Evolutionary conservation across 495 filamentous ascomycete genomes (phyloP).

Genomic region (Podospora australis): DNA sequence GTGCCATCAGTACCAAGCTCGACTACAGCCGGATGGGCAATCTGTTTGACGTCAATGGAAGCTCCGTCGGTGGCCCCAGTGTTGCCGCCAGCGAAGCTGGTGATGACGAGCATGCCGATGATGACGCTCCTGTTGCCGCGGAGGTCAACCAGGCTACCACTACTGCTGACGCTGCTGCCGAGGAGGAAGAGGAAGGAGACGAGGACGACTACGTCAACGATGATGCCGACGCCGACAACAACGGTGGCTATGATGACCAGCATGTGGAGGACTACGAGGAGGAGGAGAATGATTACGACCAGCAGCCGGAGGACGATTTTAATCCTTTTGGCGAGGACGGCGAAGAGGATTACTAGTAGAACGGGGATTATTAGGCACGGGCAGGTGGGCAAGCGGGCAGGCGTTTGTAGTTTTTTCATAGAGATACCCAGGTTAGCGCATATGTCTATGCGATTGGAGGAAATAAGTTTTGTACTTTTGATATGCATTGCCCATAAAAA

Average conservation of each 20-base stretch:
- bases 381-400: not conserved
- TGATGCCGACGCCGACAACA: too few species aligned
- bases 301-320: not conserved
- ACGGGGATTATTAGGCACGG: not conserved
- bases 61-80: constrained; percentile 15
- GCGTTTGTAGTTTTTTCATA: not conserved
- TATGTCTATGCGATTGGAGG: too few species aligned
- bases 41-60: constrained; percentile 38
- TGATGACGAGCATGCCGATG: not conserved
- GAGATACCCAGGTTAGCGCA: constrained; percentile 3
- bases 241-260: not conserved
- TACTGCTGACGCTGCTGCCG: not conserved
- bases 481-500: too few species aligned
- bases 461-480: too few species aligned
- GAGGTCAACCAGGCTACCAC: not conserved
- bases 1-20: constrained; percentile 73
- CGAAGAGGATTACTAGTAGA: not conserved
- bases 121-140: not conserved
- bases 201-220: too few species aligned
- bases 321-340: not conserved
- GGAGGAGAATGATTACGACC: constrained; percentile 3
- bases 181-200: not conserved
- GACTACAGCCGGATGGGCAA: constrained; percentile 65
- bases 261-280: not conserved
- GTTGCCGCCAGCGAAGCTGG: constrained; percentile 17